phyloP scores from a whole-genome alignment of 2,329 filamentous ascomycete genomes.

The Verticillium zaregamsianum region DNA sequence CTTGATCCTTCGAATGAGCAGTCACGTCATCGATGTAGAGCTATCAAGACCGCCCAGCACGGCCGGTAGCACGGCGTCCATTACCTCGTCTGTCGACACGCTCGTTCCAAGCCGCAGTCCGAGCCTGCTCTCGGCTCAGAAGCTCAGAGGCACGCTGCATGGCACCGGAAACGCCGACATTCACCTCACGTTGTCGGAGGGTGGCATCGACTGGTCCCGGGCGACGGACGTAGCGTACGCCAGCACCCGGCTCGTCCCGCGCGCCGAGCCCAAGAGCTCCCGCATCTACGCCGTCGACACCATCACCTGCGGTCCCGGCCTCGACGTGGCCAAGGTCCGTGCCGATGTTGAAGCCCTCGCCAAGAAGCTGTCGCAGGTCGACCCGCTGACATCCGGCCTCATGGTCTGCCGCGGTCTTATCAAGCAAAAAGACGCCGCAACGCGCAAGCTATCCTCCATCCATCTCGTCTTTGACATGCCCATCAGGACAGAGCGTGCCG shows the following conservation, averaged over 20 bases:
- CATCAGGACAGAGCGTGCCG: no score
- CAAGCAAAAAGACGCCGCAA: neutral
- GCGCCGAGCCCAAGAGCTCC: no score
- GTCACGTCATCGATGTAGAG: conserved; percentile 4
- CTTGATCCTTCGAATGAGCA: conserved; percentile 7
- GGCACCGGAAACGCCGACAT: no score
- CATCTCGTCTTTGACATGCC: neutral
- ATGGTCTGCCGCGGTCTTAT: neutral
- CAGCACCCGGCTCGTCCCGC: no score
- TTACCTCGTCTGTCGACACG: no score
- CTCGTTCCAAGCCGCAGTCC: no score
- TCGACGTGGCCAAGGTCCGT: neutral
- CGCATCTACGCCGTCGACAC: neutral
- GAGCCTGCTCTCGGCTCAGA: no score
- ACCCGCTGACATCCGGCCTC: neutral
- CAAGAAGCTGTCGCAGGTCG: neutral
- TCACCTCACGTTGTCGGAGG: no score
- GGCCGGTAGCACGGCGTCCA: neutral
- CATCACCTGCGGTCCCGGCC: neutral
- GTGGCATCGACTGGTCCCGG: no score
- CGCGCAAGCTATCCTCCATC: neutral
- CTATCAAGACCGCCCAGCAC: neutral
- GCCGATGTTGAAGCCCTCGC: conserved; percentile 17
- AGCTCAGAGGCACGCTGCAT: no score
- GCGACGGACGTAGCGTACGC: no score